Evolutionary conservation across 305 asterid species (phyloP), one percentile per base, ranked within the genome.

Genomic region (Fraxinus ornus): DNA sequence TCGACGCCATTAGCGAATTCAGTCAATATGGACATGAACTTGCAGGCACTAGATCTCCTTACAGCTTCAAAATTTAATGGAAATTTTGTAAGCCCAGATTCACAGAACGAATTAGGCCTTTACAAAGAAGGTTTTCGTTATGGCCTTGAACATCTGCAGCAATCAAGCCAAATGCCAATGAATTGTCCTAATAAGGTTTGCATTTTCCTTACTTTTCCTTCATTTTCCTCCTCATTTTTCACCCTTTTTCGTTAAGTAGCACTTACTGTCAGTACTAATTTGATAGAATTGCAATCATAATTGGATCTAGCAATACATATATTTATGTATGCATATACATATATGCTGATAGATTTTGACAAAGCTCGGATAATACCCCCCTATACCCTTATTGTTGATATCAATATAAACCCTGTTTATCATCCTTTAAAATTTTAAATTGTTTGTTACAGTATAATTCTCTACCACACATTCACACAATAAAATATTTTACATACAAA

Each of bases 11-110:
- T 78, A 12, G 71, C 83, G 1, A 86, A 88, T 80, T 77, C 90
- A 6, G 81, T 75, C 32, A 77, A 85, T 68, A 77, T 89, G 85
- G 92, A 89, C 41, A 86, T 91, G 93, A 93, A 91, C 62, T 83
- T 90, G 72, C 90, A 90, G 80, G 92, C 94, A 0, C 73, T 92
- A 73, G 97, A 95, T 95, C 95, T 93, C 37, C 83, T 91, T 24
- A 87, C 91, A 55, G 88, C 97, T 35, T 83, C 94, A 36, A 86
- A 92, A 87, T 86, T 88, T 76, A 79, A 82, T 74, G 96, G 89
- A 36, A 82, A 80, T 10, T 88, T 88, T 57, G 19, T 52, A 10
- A 77, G 57, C 39, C 86, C 39, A 12, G 72, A 85, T 35, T 70
- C 86, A 17, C 85, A 87, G 6, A 83, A 82, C 77, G 90, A 86